Evolutionary conservation across 805 yeast genomes (phyloP).

Genomic region (Candida palmyrensis): DNA sequence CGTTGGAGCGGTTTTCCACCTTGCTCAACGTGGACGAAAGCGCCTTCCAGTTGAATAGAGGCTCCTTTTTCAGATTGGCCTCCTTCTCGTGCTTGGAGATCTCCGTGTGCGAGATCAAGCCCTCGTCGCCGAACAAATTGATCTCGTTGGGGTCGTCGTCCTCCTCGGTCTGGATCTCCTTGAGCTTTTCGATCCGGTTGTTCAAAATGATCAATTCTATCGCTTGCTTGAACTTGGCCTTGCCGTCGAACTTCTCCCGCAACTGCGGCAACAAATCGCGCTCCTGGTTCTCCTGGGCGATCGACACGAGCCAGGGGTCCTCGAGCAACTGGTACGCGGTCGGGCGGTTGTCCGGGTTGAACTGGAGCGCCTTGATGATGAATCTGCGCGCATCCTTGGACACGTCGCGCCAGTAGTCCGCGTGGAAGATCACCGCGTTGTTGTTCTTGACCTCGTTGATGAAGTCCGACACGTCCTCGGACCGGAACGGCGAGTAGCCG

Average conservation of each 20-base stretch:
- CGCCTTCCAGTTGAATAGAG: constrained; percentile 25
- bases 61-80: constrained; percentile 4
- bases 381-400: constrained; percentile 78
- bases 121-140: constrained; percentile 32
- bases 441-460: constrained; percentile 69
- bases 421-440: constrained; percentile 80
- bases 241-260: constrained; percentile 78
- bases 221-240: constrained; percentile 77
- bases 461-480: constrained; percentile 79
- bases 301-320: constrained; percentile 65
- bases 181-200: constrained; percentile 70
- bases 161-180: constrained; percentile 52
- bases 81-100: constrained; percentile 6
- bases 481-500: constrained; percentile 88
- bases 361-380: constrained; percentile 63
- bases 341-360: constrained; percentile 64
- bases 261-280: constrained; percentile 78
- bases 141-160: constrained; percentile 51
- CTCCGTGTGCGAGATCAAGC: constrained; percentile 8
- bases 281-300: constrained; percentile 44
- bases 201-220: constrained; percentile 78
- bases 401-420: constrained; percentile 79
- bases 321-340: constrained; percentile 58
- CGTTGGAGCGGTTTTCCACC: constrained; percentile 14
- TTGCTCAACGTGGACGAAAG: constrained; percentile 19